A percentile compares a stretch with the other conserved stretches of the same genome.
phyloP scores from a whole-genome alignment of 495 filamentous ascomycete species.

The Aspergillus kassunensis region DNA sequence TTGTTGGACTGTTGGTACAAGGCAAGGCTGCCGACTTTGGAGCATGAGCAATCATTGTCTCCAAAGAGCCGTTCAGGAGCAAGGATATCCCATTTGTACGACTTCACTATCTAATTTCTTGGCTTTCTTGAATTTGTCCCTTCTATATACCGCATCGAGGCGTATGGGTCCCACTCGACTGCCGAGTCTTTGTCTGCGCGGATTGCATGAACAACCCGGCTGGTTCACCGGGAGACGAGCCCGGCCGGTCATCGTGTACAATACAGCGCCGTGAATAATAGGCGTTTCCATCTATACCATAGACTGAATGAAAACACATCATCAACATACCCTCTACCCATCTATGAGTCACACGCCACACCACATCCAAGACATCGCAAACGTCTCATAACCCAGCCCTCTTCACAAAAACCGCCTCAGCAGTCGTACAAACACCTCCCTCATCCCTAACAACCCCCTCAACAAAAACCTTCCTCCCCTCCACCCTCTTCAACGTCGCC shows the following conservation, averaged over 20 bases:
- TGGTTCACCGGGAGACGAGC: slow-evolving; percentile 14
- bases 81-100: slow-evolving; percentile 21
- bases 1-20: slow-evolving; percentile 84
- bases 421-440: slow-evolving; percentile 8
- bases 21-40: slow-evolving; percentile 76
- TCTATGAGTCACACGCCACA: slow-evolving; percentile 6
- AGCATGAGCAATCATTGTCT: too few relatives aligned
- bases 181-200: slow-evolving; percentile 30
- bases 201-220: slow-evolving; percentile 25
- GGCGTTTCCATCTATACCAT: slow-evolving; percentile 8
- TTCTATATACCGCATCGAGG: slow-evolving; percentile 43
- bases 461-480: slow-evolving; percentile 16
- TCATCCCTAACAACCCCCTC: slow-evolving; percentile 8
- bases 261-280: slow-evolving; percentile 26
- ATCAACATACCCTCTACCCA: not conserved
- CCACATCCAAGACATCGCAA: too few relatives aligned
- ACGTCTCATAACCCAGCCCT: too few relatives aligned
- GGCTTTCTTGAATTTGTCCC: slow-evolving; percentile 20
- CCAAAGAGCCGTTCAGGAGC: too few relatives aligned
- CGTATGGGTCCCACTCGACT: slow-evolving; percentile 37
- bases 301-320: slow-evolving; percentile 2
- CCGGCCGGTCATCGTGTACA: slow-evolving; percentile 28
- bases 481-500: slow-evolving; percentile 6
- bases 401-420: slow-evolving; percentile 12
- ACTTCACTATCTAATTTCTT: slow-evolving; percentile 21